Percentiles rank a stretch among this genome's conserved stretches.
These are phyloP conservation scores for Diutina sp. DNA, from an alignment of 1,139 yeast species.

Conservation along the genomic window DNA sequence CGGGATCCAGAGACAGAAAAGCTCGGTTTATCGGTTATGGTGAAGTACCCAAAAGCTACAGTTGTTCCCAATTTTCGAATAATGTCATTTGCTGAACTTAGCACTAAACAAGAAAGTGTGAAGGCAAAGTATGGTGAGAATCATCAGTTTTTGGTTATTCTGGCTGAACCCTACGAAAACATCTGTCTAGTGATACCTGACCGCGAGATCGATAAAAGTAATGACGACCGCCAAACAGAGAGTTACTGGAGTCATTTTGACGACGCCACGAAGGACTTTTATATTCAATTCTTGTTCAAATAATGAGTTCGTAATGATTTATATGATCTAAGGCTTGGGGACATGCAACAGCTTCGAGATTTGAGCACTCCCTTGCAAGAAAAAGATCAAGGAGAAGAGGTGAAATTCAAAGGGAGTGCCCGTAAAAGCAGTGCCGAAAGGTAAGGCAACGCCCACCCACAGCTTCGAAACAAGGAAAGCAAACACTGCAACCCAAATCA, in stretches of 20 bases:
- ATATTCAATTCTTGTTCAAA: constrained; percentile 50
- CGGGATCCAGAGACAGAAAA: constrained; percentile 45
- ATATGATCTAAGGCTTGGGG: constrained; percentile 60
- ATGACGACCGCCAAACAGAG: constrained; percentile 21
- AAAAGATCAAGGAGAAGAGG: constrained; percentile 49
- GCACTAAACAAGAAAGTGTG: constrained; percentile 24
- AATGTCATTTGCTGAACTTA: constrained; percentile 65
- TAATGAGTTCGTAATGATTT: background rate
- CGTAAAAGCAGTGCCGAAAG: constrained; percentile 47
- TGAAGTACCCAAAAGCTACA: constrained; percentile 41
- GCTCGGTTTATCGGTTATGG: constrained; percentile 48
- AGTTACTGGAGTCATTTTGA: constrained; percentile 65
- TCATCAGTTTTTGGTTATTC: constrained; percentile 57
- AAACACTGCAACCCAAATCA: constrained; percentile 62
- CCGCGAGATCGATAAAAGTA: constrained; percentile 34
- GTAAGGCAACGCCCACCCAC: constrained; percentile 36
- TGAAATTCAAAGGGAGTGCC: constrained; percentile 63
- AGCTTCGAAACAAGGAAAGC: constrained; percentile 47
- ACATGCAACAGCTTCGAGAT: constrained; percentile 82
- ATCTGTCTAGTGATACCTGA: constrained; percentile 60
- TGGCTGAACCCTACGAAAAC: constrained; percentile 80
- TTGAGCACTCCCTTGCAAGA: constrained; percentile 80
- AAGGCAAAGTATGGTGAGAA: constrained; percentile 15
- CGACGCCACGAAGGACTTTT: constrained; percentile 52
- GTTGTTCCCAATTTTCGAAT: constrained; percentile 52